phyloP scores from a whole-genome alignment of 768 basidiomycete genomes.

The Trametes coccinea region DNA sequence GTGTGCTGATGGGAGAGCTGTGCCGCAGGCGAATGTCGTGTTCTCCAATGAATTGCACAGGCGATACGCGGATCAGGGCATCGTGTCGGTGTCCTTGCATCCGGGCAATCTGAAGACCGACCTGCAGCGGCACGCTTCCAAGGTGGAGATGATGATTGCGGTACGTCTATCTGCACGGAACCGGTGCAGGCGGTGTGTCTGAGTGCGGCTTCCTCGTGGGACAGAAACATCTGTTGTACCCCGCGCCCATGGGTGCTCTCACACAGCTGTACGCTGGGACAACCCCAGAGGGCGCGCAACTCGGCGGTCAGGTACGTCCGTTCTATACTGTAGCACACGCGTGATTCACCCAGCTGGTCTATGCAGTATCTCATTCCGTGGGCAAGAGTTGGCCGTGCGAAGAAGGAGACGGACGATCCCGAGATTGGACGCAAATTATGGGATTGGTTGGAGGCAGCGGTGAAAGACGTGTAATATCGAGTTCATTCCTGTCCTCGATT shows the following conservation, averaged over 20 bases:
- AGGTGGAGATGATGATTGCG: not conserved
- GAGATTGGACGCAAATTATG: constrained; percentile 32
- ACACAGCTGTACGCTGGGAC: constrained; percentile 48
- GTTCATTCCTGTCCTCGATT: not conserved
- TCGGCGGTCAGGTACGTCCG: constrained; percentile 43
- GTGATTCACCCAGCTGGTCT: no score
- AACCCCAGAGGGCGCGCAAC: constrained; percentile 36
- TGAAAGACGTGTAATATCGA: constrained; percentile 19
- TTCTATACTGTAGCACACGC: not conserved
- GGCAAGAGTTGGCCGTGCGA: constrained; percentile 26
- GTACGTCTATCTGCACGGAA: not conserved
- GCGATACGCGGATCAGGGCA: constrained; percentile 46
- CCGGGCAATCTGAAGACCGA: constrained; percentile 38
- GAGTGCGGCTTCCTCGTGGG: not conserved
- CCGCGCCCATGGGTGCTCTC: constrained; percentile 39
- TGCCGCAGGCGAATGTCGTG: constrained; percentile 45
- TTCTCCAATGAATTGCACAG: constrained; percentile 47
- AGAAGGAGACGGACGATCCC: constrained; percentile 23
- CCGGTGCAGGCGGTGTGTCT: not conserved
- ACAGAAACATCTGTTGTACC: constrained; percentile 32
- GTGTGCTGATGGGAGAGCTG: no score
- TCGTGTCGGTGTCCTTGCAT: constrained; percentile 47
- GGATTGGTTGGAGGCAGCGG: constrained; percentile 34
- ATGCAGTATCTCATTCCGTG: constrained; percentile 33
- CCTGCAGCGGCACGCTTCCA: constrained; percentile 12